These are phyloP conservation scores for Termitomyces titanicus DNA, from an alignment of 768 basidiomycete species.

Conservation along the genomic window DNA sequence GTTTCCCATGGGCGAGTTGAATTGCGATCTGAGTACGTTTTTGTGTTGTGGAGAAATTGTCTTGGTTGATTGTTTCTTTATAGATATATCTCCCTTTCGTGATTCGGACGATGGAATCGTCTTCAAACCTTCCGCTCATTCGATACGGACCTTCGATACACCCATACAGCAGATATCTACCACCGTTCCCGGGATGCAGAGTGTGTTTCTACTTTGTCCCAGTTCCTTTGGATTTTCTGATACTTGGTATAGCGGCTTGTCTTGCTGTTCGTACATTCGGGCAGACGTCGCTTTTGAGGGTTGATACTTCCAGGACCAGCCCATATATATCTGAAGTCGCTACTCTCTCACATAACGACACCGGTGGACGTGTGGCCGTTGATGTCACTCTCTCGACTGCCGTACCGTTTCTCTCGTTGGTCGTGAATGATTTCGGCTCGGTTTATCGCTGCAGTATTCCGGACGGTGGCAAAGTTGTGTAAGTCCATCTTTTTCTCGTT, in stretches of 20 bases:
- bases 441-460: constrained; percentile 43
- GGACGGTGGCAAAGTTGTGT: constrained; percentile 38
- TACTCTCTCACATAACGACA: constrained; percentile 35
- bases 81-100: constrained; percentile 22
- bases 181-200: constrained; percentile 14
- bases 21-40: constrained; percentile 56
- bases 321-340: constrained; percentile 28
- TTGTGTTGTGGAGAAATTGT: background rate
- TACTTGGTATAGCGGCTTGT: constrained; percentile 19
- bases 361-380: constrained; percentile 36
- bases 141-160: constrained; percentile 51
- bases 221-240: background rate
- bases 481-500: constrained; percentile 16
- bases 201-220: background rate
- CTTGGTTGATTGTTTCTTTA: background rate
- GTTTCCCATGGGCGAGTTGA: constrained; percentile 65
- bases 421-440: constrained; percentile 49
- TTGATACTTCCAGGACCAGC: constrained; percentile 16
- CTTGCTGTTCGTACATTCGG: constrained; percentile 47
- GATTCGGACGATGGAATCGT: constrained; percentile 24
- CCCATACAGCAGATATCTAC: constrained; percentile 64
- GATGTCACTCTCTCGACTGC: constrained; percentile 42
- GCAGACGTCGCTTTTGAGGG: constrained; percentile 35
- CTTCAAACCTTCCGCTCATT: constrained; percentile 38
- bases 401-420: constrained; percentile 30